A percentile compares a stretch with the other conserved stretches of the same genome.
Conservation (phyloP, 1,139 yeast species). For the Blastobotrys illinoisensis region DNA sequence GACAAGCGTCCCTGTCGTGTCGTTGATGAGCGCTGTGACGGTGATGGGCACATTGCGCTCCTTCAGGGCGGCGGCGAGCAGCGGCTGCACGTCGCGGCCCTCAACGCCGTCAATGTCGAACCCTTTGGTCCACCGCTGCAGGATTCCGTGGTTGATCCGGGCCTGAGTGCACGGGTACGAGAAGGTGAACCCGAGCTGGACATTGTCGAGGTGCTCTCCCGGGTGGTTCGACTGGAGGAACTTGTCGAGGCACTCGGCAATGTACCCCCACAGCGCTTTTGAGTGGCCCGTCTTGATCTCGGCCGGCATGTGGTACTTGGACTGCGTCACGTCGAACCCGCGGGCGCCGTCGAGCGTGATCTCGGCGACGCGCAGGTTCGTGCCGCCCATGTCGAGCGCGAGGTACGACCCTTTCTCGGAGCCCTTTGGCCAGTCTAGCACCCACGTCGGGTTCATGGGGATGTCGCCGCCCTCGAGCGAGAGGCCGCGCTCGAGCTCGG, state of each 20-base stretch:
- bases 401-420: conserved; percentile 80
- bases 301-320: conserved; percentile 69
- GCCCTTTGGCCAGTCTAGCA: conserved; percentile 88
- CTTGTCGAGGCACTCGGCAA: conserved; percentile 71
- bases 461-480: conserved; percentile 30
- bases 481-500: conserved; percentile 62
- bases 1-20: conserved; percentile 94
- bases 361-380: conserved; percentile 84
- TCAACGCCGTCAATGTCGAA: conserved; percentile 92
- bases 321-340: conserved; percentile 75
- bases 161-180: conserved; percentile 87
- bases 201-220: conserved; percentile 37
- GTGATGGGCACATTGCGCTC: conserved; percentile 65
- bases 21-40: conserved; percentile 90
- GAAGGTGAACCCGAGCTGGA: conserved; percentile 93
- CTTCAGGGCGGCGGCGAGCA: conserved; percentile 72
- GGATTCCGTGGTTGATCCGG: conserved; percentile 76
- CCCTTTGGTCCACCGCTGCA: conserved; percentile 98
- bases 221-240: conserved; percentile 55
- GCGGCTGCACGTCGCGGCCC: conserved; percentile 89
- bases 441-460: conserved; percentile 98
- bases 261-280: conserved; percentile 77
- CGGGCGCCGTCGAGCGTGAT: conserved; percentile 75
- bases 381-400: conserved; percentile 95
- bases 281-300: conserved; percentile 68